Base-by-base conservation (phyloP, 768 basidiomycete genomes). In the Crassisporium funariophilum region DNA sequence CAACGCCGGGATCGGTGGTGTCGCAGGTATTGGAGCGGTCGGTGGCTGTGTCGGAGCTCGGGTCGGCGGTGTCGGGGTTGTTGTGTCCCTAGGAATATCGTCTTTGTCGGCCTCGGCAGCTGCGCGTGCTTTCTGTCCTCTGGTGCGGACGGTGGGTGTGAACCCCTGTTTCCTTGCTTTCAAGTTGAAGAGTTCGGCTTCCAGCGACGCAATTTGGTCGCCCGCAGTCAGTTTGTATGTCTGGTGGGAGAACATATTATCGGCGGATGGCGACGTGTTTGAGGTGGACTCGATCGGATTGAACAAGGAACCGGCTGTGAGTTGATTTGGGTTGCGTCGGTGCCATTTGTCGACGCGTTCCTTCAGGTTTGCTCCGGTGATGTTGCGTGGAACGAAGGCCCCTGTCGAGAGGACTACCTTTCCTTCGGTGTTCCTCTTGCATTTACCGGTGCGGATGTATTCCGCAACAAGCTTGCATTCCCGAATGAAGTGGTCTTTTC, bases 391-490 rank as follows among this genome's bases (percentile, higher is more conserved):
- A 1, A 64, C 55, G 24, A 56, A 61, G 2, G 52, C 41, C 3
- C 65, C 63, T 2, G 49, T 49, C 0, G 57, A 49, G 4, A 67
- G 53, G 0, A 60, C 56, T 0, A 67, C 58, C 12, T 59, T 57
- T 1, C 52, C 56, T 4, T 57, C 50, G 4, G 48, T 40, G 36
- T 67, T 62, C 3, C 59, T 53, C 16, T 47, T 55, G 19, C 54
- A 46, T 5, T 60, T 55, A 1, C 59, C 59, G 1, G 52, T 55
- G 2, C 46, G 37, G 2, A 39, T 48, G 23, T 60, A 60, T 5
- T 57, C 47, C 3, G 47, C 35, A 36, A 63, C 62, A 1, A 41
- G 38, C 0, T 47, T 40, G 45, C 63, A 64, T 15, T 53, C 22
- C 4, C 60, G 49, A 33, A 63, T 64, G 40, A 51, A 60, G 37